A percentile compares a stretch with the other conserved stretches of the same genome.
Evolutionary conservation across 352 stramenopile genomes (phyloP).

Genomic region (Phytopythium oedochilum): DNA sequence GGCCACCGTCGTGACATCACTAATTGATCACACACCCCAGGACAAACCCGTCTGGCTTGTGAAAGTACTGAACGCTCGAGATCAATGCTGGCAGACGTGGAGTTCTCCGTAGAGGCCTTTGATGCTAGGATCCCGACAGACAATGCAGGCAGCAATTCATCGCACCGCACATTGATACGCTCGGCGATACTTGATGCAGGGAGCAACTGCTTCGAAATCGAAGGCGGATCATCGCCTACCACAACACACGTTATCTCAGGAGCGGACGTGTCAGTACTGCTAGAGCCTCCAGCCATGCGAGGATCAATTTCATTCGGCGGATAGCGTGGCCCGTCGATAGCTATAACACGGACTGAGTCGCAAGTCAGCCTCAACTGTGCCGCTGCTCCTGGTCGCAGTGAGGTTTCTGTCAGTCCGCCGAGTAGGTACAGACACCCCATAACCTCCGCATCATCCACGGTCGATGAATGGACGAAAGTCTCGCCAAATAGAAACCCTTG

Average conservation of each 20-base stretch:
- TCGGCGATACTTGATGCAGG: not conserved
- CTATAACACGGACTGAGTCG: conserved; percentile 27
- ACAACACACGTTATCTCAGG: not conserved
- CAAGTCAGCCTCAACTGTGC: conserved; percentile 25
- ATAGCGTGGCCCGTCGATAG: conserved; percentile 5
- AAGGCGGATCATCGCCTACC: not conserved
- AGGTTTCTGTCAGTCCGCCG: conserved; percentile 23
- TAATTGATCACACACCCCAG: not conserved
- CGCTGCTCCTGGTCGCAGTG: conserved; percentile 23
- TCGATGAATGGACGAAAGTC: conserved; percentile 6
- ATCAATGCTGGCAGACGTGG: not conserved
- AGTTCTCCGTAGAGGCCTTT: not conserved
- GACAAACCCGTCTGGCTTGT: not conserved
- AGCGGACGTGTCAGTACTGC: not conserved
- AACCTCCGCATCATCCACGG: conserved; percentile 18
- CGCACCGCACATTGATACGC: not conserved
- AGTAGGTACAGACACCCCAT: conserved; percentile 30
- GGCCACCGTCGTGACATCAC: not conserved
- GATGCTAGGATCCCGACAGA: not conserved
- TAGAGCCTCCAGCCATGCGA: not conserved
- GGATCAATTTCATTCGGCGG: not conserved
- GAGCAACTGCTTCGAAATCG: not conserved
- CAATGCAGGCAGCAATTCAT: not conserved
- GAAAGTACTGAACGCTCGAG: not conserved
- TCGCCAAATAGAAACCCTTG: conserved; percentile 20